These are phyloP conservation scores for Sabuloglossum arenarium DNA, from an alignment of 495 filamentous ascomycete genomes.

Conservation along the genomic window DNA sequence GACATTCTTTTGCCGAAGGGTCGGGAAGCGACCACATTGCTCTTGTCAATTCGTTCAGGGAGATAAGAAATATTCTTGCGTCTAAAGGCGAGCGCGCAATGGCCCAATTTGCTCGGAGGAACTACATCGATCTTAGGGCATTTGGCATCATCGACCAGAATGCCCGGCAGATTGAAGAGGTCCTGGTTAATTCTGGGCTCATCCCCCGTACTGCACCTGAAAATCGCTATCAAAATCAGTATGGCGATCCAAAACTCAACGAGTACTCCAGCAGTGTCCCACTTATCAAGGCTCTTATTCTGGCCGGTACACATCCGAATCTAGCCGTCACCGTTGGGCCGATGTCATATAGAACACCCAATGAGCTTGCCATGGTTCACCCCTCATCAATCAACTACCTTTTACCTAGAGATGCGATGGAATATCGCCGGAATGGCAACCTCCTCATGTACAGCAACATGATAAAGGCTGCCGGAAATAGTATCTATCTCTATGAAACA, in stretches of 20 bases:
- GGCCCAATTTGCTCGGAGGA: conserved; percentile 15
- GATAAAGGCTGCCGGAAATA: conserved; percentile 19
- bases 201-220: conserved; percentile 17
- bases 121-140: conserved; percentile 21
- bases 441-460: conserved; percentile 21
- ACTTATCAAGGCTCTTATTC: conserved; percentile 28
- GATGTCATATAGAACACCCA: conserved; percentile 17
- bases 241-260: conserved; percentile 26
- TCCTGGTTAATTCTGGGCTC: conserved; percentile 22
- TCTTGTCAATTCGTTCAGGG: conserved; percentile 27
- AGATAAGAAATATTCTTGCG: conserved; percentile 16
- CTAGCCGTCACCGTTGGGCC: conserved; percentile 20
- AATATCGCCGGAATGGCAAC: conserved; percentile 6
- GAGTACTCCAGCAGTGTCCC: conserved; percentile 24
- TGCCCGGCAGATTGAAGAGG: conserved; percentile 23
- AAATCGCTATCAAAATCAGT: conserved; percentile 15
- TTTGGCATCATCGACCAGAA: conserved; percentile 23
- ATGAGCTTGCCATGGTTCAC: conserved; percentile 23
- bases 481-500: conserved; percentile 23
- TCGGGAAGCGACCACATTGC: conserved; percentile 31
- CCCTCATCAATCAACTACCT: conserved; percentile 21
- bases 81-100: conserved; percentile 15
- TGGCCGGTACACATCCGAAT: conserved; percentile 29
- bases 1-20: conserved; percentile 20
- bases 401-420: conserved; percentile 5